Evolutionary conservation across 2,329 filamentous ascomycete species (phyloP), one percentile per base, ranked within the genome.

Genomic region (Endoconidiophora laricicola): DNA sequence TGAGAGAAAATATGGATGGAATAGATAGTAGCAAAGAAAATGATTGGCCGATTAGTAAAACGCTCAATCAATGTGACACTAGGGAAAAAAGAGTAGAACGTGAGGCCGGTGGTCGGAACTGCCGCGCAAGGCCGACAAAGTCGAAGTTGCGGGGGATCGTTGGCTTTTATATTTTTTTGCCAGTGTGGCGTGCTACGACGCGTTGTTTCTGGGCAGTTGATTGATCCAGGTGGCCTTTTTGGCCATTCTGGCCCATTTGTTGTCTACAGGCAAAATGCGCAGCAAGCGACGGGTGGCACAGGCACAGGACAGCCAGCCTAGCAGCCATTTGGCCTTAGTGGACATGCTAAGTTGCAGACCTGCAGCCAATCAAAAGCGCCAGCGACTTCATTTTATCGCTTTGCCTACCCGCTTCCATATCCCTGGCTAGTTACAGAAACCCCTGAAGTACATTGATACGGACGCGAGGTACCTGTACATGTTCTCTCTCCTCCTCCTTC

Each of bases 141-240:
- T 24, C 36, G 29, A 48, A 40, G 46, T 36, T 49, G 50, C 50
- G 50, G 50, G 50, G 46, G 45, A 52, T 18, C 20, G 46, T 33
- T 18, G 38, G 33, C 46, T 52, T 52, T 49, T 52, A 52, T 52
- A 52, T 52, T 52, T 52, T 52, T 52, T 52, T 52, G 50, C 41
- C 50, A 49, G 20, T 52, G 50, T 52, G 50, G 50, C 50, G 50
- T 38, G 41, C 37, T 42, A 23, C 42, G 46, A 49, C 50, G 42
- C 42, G 46, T 23, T 46, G 45, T 44, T 46, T 41, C 50, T 23
- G 12, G 24, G 16, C 6, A 40, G 42, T 44, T 18, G 16, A 18
- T 18, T 10, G 42, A 14, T 24, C 42, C 22, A 44, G 10, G 9
- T 14, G 6, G 14, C 38, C n/a, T 12, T 6, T 33, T 46, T 14